Base-by-base conservation (phyloP, 2,329 filamentous ascomycete species). In the Aspergillus hortae region DNA sequence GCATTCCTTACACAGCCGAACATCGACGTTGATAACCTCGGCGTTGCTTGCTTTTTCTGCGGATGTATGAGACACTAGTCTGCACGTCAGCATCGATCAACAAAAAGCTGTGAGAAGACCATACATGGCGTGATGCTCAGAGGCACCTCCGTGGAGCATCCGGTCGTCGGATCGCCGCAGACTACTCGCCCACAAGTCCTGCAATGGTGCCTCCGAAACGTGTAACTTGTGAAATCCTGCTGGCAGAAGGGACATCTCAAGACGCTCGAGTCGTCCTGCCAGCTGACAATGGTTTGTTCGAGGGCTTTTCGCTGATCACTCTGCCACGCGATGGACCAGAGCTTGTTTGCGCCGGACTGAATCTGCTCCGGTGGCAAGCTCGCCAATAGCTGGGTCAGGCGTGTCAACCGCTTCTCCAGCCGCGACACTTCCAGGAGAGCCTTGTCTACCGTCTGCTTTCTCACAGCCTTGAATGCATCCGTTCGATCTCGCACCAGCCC, bases 1-100 rank as follows among this genome's bases (percentile, higher is more conserved):
- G 75, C 94, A 99, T 51, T 95, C 90, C 63, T 87, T 88, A 71
- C 94, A 99, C 82, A 99, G 92, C 40, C 94, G 85, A 14, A 99
- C 77, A 65, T 96, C 90, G 41, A 97, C 73, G 49, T 83, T 85
- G 40, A 95, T 69, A 56, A 86, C 81, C 12, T 74, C 74, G 67
- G 78, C 56, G 25, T 58, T 57, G 17, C 54, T 46, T 11, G 63
- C 55, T 61, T 81, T 80, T 58, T 83, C 64, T 68, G 72, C 67
- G 19, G 63, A 52, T 4, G 70, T 62, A 53, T 63, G 62, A 5
- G 44, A 71, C 66, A 58, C 75, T 71, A 67, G 55, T 57, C 51
- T 57, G 50, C 11, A 19, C 45, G 54, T 63, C 53, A 69, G 62
- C 65, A 55, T 61, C 56, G 19, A 19, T 27, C 43, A 45, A 35